Conservation (phyloP, 2,329 filamentous ascomycete species). For the Alternaria burnsii region DNA sequence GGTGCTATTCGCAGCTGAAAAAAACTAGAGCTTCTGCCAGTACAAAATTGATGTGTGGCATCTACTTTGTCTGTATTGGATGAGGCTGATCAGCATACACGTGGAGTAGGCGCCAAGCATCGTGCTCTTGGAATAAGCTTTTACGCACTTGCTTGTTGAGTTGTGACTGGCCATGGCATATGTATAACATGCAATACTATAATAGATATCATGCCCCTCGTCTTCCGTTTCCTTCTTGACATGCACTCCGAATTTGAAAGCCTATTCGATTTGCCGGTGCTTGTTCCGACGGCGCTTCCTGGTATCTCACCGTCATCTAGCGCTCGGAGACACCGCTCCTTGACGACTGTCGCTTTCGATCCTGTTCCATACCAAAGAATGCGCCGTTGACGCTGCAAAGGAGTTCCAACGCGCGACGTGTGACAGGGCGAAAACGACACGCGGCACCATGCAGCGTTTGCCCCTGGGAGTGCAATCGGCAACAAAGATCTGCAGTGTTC, state of each 20-base stretch:
- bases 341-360: background rate
- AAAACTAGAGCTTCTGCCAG: background rate
- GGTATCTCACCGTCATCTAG: background rate
- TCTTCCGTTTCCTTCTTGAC: background rate
- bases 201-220: background rate
- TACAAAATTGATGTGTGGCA: background rate
- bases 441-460: slow-evolving; percentile 1
- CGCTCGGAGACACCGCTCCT: background rate
- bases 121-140: slow-evolving; percentile 14
- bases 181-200: background rate
- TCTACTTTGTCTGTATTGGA: background rate
- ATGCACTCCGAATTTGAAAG: background rate
- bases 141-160: slow-evolving; percentile 19
- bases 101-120: slow-evolving; percentile 16
- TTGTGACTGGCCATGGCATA: slow-evolving; percentile 9
- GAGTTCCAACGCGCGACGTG: background rate
- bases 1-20: background rate
- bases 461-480: background rate
- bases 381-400: background rate
- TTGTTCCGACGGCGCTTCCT: background rate
- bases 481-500: background rate
- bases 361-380: background rate
- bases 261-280: background rate
- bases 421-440: background rate
- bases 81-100: background rate